Base-by-base conservation (phyloP, 2,329 filamentous ascomycete genomes). In the Alternaria gansuensis region DNA sequence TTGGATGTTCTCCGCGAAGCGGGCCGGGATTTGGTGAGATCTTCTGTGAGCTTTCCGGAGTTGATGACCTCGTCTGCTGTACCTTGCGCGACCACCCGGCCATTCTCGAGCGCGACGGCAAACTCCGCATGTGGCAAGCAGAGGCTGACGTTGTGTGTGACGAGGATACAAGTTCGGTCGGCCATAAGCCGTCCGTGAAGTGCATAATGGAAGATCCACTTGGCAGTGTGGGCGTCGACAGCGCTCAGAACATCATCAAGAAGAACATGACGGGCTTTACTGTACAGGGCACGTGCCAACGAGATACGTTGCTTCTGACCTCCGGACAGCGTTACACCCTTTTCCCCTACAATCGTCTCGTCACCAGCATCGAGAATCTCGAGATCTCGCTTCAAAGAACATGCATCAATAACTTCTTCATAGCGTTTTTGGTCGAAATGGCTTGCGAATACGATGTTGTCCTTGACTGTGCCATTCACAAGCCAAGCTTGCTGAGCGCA, bases 261-360 rank as follows among this genome's bases (percentile, higher is more conserved):
- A 10, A 99, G 85, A 14, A 99, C 81, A 76, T 98, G 94, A 52
- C 89, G 90, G 5, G 93, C 96, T 77, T 92, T 94, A 65, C 92
- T 97, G 79, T 99, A 99, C n/a, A 99, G 84, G 1, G 95, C 95
- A 66, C 95, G 89, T n/a, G 95, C 95, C 43, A 99, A 85, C 13
- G 94, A 97, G 51, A 99, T 98, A 58, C 95, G 89, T 78, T 99
- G 95, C 79, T 98, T 98, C 79, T 99, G 95, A 6, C 95, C 95
- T 64, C 95, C 95, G 6, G 95, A 99, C 13, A 99, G 86, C 14
- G 94, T 94, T 62, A 99, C 97, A 33, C 95, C 95, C 79, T 98
- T 99, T 76, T 99, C 95, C 51, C 95, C 95, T 31, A 99, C 95
- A 23, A 97, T 81, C 0, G 95, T 98, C 77, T 96, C 88, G 74